These are phyloP conservation scores for Alternaria alternata DNA, from an alignment of 2,329 filamentous ascomycete genomes.

Conservation along the genomic window DNA sequence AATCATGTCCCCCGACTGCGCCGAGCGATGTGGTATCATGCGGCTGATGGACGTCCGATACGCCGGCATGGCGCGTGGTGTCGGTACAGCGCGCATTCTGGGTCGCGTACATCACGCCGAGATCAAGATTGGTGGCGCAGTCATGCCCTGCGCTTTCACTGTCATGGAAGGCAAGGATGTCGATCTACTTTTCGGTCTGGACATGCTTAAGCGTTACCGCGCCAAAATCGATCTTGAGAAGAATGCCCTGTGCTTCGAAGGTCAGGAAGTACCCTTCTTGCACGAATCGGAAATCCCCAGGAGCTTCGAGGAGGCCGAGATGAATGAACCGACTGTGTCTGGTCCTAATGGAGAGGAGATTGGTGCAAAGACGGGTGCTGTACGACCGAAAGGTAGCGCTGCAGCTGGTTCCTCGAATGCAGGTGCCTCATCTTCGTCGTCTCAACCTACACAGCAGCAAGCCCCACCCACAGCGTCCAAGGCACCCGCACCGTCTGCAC, in stretches of 20 bases:
- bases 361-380: slow-evolving; percentile 81
- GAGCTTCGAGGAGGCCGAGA: slow-evolving; percentile 72
- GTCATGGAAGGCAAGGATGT: slow-evolving; percentile 99
- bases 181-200: slow-evolving; percentile 88
- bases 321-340: slow-evolving; percentile 81
- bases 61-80: slow-evolving; percentile 88
- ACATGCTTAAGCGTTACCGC: slow-evolving; percentile 97
- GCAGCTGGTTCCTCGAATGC: slow-evolving; percentile 36
- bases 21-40: slow-evolving; percentile 94
- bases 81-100: slow-evolving; percentile 92
- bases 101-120: slow-evolving; percentile 94
- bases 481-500: slow-evolving; percentile 24
- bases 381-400: slow-evolving; percentile 62
- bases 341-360: slow-evolving; percentile 91
- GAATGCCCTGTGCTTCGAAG: slow-evolving; percentile 87
- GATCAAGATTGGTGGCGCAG: slow-evolving; percentile 88
- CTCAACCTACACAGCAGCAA: slow-evolving; percentile 18
- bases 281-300: slow-evolving; percentile 95
- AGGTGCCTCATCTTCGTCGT: slow-evolving; percentile 25
- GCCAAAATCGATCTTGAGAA: slow-evolving; percentile 87
- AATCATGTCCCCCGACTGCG: slow-evolving; percentile 96
- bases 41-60: slow-evolving; percentile 92
- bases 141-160: slow-evolving; percentile 93
- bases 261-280: slow-evolving; percentile 86
- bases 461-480: slow-evolving; percentile 22